These are phyloP conservation scores for Trichoderma sp. DNA, from an alignment of 2,329 filamentous ascomycete genomes.

Conservation along the genomic window DNA sequence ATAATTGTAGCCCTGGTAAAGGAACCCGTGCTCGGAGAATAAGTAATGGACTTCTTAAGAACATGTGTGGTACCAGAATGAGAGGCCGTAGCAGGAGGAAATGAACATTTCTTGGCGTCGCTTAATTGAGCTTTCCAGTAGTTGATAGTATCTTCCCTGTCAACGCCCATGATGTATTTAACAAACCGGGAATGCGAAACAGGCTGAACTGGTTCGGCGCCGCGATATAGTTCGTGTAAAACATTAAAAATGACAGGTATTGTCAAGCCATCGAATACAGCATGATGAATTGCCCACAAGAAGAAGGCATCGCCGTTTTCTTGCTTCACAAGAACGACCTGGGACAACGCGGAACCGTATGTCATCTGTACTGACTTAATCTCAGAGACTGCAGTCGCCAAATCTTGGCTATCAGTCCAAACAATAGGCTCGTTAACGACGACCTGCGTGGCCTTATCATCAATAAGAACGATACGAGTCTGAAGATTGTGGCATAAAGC, in stretches of 20 bases:
- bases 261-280: constrained; percentile 32
- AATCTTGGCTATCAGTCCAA: constrained; percentile 1
- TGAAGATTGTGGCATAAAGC: constrained; percentile 23
- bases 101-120: constrained; percentile 17
- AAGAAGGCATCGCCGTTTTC: constrained; percentile 22
- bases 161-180: constrained; percentile 15
- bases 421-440: constrained; percentile 14
- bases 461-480: constrained; percentile 24
- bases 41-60: constrained; percentile 12
- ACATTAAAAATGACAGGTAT: constrained; percentile 7
- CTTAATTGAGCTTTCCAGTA: constrained; percentile 21
- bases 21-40: neutral
- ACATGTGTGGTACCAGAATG: neutral
- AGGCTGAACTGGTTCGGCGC: neutral
- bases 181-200: constrained; percentile 26
- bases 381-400: neutral
- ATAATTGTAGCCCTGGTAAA: constrained; percentile 30
- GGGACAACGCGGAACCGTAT: constrained; percentile 19
- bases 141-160: neutral
- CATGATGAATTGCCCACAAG: constrained; percentile 31
- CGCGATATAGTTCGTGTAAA: constrained; percentile 19
- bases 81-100: constrained; percentile 2
- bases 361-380: constrained; percentile 13
- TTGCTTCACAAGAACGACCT: constrained; percentile 8
- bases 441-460: constrained; percentile 23